Base-by-base conservation (phyloP, 495 filamentous ascomycete species). In the Podospora conica region DNA sequence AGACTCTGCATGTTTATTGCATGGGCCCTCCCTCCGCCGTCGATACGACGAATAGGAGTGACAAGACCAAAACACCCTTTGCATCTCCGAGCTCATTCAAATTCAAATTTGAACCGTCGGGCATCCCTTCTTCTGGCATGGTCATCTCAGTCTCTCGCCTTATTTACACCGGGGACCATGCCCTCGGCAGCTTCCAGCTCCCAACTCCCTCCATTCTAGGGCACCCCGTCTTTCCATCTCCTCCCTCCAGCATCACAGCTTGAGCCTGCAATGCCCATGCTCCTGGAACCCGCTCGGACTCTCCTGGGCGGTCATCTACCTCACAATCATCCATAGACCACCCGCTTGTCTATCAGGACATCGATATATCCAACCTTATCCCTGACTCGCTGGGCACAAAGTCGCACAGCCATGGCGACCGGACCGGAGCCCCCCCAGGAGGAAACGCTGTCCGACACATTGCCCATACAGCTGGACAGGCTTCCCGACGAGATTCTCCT, bases 401-500 rank as follows among this genome's bases (percentile, higher is more conserved):
- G 40, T n/a, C 15, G 40, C 40, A 48, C 40, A 18, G 40, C 40
- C 40, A 48, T 48, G 40, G 15, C n/a, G 40, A 48, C 40, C 8
- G 5, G 15, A n/a, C 40, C 18, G 15, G 40, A 48, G 40, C 22
- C 2, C 10, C 11, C 20, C 40, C 60, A 61, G 31, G 8, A 22
- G 33, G 33, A 61, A 33, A n/a, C 11, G 20, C 31, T 53, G 57
- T 9, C 33, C 33, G 24, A 53, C 55, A 20, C 33, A 27, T 40
- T 53, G 62, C 66, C 59, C 29, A 65, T 70, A 61, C 66, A 65
- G 53, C 69, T 82, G 11, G 81, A 87, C 63, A 82, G 73, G 53
- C 84, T 95, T 31, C 91, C 91, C n/a, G 84, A 85, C 71, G 91
- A 95, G 78, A 85, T 93, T 63, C 74, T 93, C 56, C 82, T 91